Conservation (phyloP, 2,329 filamentous ascomycete genomes). For the Penicillium sclerotiorum region DNA sequence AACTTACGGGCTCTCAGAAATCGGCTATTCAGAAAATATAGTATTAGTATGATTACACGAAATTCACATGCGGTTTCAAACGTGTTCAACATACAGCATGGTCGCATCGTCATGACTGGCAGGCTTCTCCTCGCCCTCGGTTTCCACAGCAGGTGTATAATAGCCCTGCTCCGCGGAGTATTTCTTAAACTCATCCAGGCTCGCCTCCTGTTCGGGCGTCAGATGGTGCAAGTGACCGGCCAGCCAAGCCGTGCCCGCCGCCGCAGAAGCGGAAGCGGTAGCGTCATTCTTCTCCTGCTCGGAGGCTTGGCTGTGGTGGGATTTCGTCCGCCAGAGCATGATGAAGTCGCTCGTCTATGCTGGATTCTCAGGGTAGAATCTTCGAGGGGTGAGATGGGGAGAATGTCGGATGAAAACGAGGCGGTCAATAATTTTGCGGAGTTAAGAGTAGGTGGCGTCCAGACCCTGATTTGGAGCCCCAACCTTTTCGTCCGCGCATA, state of each 20-base stretch:
- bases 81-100: constrained; percentile 45
- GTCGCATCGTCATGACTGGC: constrained; percentile 53
- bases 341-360: background rate
- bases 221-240: constrained; percentile 79
- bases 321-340: constrained; percentile 37
- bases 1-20: constrained; percentile 86
- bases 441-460: background rate
- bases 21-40: constrained; percentile 57
- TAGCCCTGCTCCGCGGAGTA: constrained; percentile 65
- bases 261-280: constrained; percentile 38
- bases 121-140: constrained; percentile 31
- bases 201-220: constrained; percentile 66
- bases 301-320: constrained; percentile 30
- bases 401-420: background rate
- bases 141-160: constrained; percentile 40
- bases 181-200: constrained; percentile 72
- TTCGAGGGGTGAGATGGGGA: background rate
- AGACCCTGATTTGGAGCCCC: background rate
- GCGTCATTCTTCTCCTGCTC: constrained; percentile 38
- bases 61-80: no score
- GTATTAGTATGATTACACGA: background rate
- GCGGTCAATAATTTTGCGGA: background rate
- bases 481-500: no score
- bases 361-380: background rate
- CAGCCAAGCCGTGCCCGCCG: constrained; percentile 40